Evolutionary conservation across 768 basidiomycete species (phyloP).

Genomic region (Postia placenta): DNA sequence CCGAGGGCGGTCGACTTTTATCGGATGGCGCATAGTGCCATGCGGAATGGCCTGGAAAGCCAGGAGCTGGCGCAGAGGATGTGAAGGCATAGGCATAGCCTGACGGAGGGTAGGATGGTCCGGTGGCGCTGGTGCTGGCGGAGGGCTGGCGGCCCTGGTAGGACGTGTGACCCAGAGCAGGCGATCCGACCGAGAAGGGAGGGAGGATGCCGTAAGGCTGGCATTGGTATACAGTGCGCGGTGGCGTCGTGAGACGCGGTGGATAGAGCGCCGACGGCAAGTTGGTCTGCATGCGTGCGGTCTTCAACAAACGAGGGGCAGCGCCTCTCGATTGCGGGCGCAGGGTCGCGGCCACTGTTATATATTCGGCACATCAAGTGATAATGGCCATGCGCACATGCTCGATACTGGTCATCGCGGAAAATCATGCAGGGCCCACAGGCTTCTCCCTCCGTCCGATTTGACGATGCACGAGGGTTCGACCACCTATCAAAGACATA

Average conservation of each 20-base stretch:
- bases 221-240: slow-evolving; percentile 6
- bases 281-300: slow-evolving; percentile 8
- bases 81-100: slow-evolving; percentile 16
- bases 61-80: slow-evolving; percentile 3
- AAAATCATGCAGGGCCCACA: slow-evolving; percentile 1
- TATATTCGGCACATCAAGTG: slow-evolving; percentile 8
- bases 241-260: neutral
- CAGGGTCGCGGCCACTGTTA: slow-evolving; percentile 8
- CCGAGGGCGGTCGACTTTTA: slow-evolving; percentile 9
- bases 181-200: slow-evolving; percentile 19
- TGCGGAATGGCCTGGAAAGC: slow-evolving; percentile 7
- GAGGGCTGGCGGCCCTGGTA: slow-evolving; percentile 9
- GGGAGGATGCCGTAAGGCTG: slow-evolving; percentile 12
- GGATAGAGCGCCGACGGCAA: slow-evolving; percentile 7
- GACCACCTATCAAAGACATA: neutral
- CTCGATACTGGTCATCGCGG: neutral
- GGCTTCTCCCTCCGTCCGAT: neutral
- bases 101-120: slow-evolving; percentile 6
- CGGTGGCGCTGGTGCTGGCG: slow-evolving; percentile 13
- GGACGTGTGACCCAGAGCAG: slow-evolving; percentile 11
- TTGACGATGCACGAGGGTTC: neutral
- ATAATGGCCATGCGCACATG: slow-evolving; percentile 1
- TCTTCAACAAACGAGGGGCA: neutral
- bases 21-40: slow-evolving; percentile 4
- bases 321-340: slow-evolving; percentile 12